A percentile compares a stretch with the other conserved stretches of the same genome.
Evolutionary conservation across 1,284 basidiomycete genomes (phyloP).

Genomic region (Ustilago shanxiensis): DNA sequence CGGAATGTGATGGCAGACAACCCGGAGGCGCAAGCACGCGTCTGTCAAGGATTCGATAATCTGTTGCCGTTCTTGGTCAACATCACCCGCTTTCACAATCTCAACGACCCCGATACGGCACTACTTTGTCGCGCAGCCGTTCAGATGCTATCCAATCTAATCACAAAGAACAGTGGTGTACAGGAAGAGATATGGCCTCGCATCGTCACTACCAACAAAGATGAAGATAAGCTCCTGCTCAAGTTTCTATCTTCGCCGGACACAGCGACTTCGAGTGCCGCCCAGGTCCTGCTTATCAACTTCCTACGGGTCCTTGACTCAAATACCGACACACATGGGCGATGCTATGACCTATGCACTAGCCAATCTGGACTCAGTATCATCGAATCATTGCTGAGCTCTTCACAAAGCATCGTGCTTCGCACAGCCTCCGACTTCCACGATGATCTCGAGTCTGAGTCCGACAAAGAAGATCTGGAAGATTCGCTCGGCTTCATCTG

Average conservation of each 20-base stretch:
- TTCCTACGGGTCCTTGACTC: constrained; percentile 13
- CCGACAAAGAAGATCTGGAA: constrained; percentile 18
- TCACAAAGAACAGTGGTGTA: constrained; percentile 32
- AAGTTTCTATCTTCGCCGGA: constrained; percentile 43
- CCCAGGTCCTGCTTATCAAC: constrained; percentile 49
- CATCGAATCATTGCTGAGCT: constrained; percentile 28
- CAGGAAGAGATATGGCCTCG: constrained; percentile 38
- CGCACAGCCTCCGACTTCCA: constrained; percentile 6
- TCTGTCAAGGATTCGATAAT: constrained; percentile 16
- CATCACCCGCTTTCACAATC: constrained; percentile 35
- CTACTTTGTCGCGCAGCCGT: constrained; percentile 31
- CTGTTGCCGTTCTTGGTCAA: constrained; percentile 28
- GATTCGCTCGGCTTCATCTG: constrained; percentile 51
- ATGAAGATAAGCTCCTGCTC: constrained; percentile 25
- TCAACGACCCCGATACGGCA: constrained; percentile 33
- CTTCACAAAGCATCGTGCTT: constrained; percentile 46
- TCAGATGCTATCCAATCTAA: constrained; percentile 52
- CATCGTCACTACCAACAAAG: constrained; percentile 18
- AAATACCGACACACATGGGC: neutral
- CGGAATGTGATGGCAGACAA: constrained; percentile 39
- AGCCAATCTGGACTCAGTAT: constrained; percentile 18
- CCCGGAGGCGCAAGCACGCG: constrained; percentile 18
- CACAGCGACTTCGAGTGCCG: constrained; percentile 39
- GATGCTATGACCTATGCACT: constrained; percentile 32
- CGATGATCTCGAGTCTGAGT: constrained; percentile 29